These are phyloP conservation scores for Monilinia polystroma DNA, from an alignment of 2,329 filamentous ascomycete species.

Conservation along the genomic window DNA sequence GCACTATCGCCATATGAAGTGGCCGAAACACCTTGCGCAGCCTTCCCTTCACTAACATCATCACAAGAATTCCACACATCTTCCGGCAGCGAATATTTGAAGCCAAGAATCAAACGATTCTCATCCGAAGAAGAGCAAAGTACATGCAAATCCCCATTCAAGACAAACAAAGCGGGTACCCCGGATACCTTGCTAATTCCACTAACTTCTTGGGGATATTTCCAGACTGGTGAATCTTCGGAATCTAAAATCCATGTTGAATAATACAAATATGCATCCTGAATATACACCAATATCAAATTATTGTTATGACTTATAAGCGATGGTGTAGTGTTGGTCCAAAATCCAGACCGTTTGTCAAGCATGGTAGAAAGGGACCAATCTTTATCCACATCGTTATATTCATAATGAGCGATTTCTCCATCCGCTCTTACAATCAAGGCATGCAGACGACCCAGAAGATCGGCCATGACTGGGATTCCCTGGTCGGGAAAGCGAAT, in stretches of 20 bases:
- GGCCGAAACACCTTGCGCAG: slow-evolving; percentile 40
- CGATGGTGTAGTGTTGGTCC: slow-evolving; percentile 37
- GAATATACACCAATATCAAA: slow-evolving; percentile 40
- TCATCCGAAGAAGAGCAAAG: slow-evolving; percentile 38
- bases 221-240: slow-evolving; percentile 30
- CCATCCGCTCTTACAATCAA: slow-evolving; percentile 38
- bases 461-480: slow-evolving; percentile 40
- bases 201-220: slow-evolving; percentile 32
- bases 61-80: slow-evolving; percentile 39
- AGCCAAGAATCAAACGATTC: slow-evolving; percentile 38
- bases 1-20: slow-evolving; percentile 41
- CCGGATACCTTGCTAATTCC: slow-evolving; percentile 33
- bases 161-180: slow-evolving; percentile 41
- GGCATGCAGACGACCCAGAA: slow-evolving; percentile 42
- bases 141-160: slow-evolving; percentile 40
- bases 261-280: slow-evolving; percentile 36
- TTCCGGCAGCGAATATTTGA: slow-evolving; percentile 37
- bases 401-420: slow-evolving; percentile 40
- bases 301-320: slow-evolving; percentile 42
- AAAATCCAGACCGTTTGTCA: slow-evolving; percentile 31
- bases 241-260: slow-evolving; percentile 35
- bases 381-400: slow-evolving; percentile 37
- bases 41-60: slow-evolving; percentile 41
- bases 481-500: slow-evolving; percentile 39
- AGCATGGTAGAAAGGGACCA: slow-evolving; percentile 37